Evolutionary conservation across 164 flowering plant species (phyloP).

Genomic region (Santalum album): DNA sequence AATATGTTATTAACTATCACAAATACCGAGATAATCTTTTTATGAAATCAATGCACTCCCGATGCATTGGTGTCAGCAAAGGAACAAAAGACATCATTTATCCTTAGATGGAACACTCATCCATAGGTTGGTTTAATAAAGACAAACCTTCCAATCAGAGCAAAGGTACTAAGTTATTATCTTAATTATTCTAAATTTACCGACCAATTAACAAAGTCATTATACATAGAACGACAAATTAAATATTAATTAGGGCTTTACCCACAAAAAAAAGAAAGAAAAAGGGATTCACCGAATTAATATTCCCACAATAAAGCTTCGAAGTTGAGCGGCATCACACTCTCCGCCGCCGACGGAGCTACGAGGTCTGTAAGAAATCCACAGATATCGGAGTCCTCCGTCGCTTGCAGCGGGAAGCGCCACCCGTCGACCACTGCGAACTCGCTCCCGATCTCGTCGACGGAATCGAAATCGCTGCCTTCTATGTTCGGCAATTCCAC

Average conservation of each 20-base stretch:
- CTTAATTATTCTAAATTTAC: no score
- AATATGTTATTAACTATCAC: no score
- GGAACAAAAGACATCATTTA: no score
- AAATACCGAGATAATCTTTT: no score
- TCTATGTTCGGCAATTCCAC: constrained; percentile 55
- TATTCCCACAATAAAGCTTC: constrained; percentile 32
- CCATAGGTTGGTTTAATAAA: no score
- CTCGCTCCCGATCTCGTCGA: constrained; percentile 21
- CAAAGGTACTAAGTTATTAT: no score
- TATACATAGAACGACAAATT: no score
- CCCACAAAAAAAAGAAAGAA: neutral
- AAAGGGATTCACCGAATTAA: constrained; percentile 6
- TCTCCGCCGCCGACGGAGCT: constrained; percentile 11
- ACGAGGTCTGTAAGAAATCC: constrained; percentile 14
- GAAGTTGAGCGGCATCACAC: constrained; percentile 13
- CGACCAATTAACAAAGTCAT: no score
- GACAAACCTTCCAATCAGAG: no score
- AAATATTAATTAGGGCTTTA: neutral
- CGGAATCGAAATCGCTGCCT: constrained; percentile 19
- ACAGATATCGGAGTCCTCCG: constrained; percentile 12
- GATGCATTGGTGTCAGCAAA: no score
- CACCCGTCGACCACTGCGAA: constrained; percentile 27
- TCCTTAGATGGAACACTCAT: no score
- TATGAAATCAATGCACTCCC: no score
- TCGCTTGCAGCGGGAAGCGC: constrained; percentile 21